Conservation (phyloP, 768 basidiomycete genomes). For the Lentinus brumalis region DNA sequence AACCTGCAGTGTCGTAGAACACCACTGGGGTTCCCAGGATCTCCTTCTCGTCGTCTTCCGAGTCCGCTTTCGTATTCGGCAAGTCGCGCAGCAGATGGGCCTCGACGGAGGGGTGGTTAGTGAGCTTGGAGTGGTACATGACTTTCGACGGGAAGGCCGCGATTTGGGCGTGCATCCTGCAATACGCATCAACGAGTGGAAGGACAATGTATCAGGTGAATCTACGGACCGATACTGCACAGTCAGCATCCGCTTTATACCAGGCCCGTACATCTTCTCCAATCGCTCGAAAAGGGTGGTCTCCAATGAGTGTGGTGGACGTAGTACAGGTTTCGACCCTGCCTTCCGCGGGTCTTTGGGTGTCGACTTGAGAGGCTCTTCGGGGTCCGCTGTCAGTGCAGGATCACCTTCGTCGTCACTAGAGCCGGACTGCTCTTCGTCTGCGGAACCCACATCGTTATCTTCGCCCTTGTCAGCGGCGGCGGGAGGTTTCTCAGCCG, state of each 20-base stretch:
- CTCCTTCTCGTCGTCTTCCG: conserved; percentile 73
- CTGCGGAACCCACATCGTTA: not conserved
- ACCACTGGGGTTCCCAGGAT: conserved; percentile 76
- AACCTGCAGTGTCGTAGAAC: conserved; percentile 94
- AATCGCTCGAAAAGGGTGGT: conserved; percentile 92
- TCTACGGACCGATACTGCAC: conserved; percentile 79
- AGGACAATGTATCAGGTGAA: not conserved
- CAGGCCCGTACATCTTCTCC: conserved; percentile 81
- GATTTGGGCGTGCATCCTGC: conserved; percentile 86
- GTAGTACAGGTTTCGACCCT: conserved; percentile 33
- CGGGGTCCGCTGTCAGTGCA: conserved; percentile 7
- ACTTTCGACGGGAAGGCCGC: conserved; percentile 84
- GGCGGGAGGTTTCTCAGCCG: not conserved
- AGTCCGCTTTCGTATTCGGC: conserved; percentile 49
- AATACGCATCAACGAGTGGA: not conserved
- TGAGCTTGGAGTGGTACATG: conserved; percentile 75
- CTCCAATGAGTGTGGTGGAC: conserved; percentile 74
- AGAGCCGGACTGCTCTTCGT: not conserved
- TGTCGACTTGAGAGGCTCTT: not conserved
- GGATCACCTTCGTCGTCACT: conserved; percentile 13
- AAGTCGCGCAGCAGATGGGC: conserved; percentile 73
- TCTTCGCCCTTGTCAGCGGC: not conserved
- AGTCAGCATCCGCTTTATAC: conserved; percentile 84
- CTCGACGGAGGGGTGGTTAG: conserved; percentile 77
- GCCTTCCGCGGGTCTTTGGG: conserved; percentile 9